phyloP scores from a whole-genome alignment of 352 stramenopile genomes.

The Globisporangium abappressorium region DNA sequence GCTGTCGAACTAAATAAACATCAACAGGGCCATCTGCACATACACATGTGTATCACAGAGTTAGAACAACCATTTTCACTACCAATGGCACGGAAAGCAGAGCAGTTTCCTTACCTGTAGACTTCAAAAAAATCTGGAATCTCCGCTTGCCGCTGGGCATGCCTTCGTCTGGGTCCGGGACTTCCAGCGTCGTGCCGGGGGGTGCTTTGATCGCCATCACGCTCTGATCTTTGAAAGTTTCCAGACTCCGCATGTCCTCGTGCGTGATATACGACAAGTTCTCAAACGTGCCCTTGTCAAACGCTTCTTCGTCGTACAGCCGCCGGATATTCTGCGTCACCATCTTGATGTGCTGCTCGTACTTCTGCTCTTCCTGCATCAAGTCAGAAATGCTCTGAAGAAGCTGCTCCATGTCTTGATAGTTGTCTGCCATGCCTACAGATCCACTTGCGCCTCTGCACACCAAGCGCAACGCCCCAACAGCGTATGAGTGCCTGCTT shows the following conservation, averaged over 20 bases:
- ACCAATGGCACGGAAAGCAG: not conserved
- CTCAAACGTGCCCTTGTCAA: conserved; percentile 72
- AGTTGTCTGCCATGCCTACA: conserved; percentile 42
- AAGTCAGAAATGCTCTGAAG: conserved; percentile 77
- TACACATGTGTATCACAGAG: not conserved
- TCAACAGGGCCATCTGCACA: conserved; percentile 81
- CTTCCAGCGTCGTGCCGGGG: conserved; percentile 91
- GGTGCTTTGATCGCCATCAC: conserved; percentile 95
- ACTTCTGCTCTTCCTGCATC: conserved; percentile 77
- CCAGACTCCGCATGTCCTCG: conserved; percentile 84
- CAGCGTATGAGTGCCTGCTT: not conserved
- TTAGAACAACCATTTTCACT: not conserved
- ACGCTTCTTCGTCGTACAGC: conserved; percentile 82
- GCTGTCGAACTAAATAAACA: conserved; percentile 86
- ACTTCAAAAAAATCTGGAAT: conserved; percentile 95
- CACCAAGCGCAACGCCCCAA: not conserved
- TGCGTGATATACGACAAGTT: conserved; percentile 86
- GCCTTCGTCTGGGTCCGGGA: conserved; percentile 93
- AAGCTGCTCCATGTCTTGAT: conserved; percentile 71
- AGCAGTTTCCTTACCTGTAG: conserved; percentile 44
- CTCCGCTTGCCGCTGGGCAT: conserved; percentile 84
- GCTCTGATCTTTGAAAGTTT: conserved; percentile 84
- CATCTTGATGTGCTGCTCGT: conserved; percentile 82
- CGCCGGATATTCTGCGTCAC: conserved; percentile 80
- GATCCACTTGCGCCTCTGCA: conserved; percentile 53